Evolutionary conservation across 2,329 filamentous ascomycete species (phyloP), one percentile per base, ranked within the genome.

Genomic region (Fusarium keratoplasticum): DNA sequence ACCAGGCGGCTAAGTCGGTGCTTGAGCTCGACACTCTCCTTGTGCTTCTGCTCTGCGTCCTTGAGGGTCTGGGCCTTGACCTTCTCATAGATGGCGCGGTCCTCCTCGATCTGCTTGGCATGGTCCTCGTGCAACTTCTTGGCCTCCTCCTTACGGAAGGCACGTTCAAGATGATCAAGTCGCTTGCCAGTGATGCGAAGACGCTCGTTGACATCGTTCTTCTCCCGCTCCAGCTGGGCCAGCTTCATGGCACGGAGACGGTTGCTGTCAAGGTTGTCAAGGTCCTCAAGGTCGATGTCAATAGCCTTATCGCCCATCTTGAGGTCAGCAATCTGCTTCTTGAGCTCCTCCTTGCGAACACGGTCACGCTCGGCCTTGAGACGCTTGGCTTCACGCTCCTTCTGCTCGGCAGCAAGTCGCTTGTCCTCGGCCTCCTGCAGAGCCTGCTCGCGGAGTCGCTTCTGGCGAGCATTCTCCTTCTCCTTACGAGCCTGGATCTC

Each of bases 81-180:
- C 80, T 89, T 87, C 80, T 98, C 94, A 82, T 98, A 97, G 44
- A 94, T 90, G 65, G 91, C 92, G 74, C 92, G 83, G 80, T 99
- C 96, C 67, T 85, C 87, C 81, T 95, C 90, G 81, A 92, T 92
- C 85, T 99, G 96, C 78, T 87, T 88, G 74, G 94, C 93, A 81
- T 97, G 98, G 80, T 99, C 96, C 60, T 92, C 91, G 67, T 91
- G 87, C 68, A 98, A 87, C 85, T 98, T 96, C 90, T 98, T 98
- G 80, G 93, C 86, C 84, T 99, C 96, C 86, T 98, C 96, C 83
- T 96, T 94, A 80, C 96, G 93, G 89, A 97, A 97, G 40, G 96
- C 96, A 86, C 96, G 94, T 87, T 99, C 96, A 78, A 99, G 87
- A 85, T 99, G 96, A 81, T 99, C 96, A 79, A 98, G 94, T 74